Percentiles rank a stretch among this genome's conserved stretches.
Conservation (phyloP, 768 basidiomycete genomes). For the Lactarius hengduanensis region DNA sequence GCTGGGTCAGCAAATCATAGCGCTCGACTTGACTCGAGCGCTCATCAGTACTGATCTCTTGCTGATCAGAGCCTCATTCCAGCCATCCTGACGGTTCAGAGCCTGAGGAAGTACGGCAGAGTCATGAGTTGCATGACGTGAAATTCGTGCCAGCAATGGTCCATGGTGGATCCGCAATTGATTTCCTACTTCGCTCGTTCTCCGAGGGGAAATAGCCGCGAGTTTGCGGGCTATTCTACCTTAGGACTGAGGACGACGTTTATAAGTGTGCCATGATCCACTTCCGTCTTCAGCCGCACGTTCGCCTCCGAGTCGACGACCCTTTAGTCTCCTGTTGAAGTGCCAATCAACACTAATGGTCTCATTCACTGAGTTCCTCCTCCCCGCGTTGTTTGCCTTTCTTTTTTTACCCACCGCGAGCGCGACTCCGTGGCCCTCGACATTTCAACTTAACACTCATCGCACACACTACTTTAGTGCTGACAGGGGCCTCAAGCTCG, state of each 20-base stretch:
- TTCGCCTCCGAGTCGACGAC: neutral
- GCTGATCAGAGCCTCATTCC: too few species aligned
- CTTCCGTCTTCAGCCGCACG: neutral
- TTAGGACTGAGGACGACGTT: neutral
- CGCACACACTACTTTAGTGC: slow-evolving; percentile 29
- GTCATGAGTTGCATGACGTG: too few species aligned
- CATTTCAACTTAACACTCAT: slow-evolving; percentile 30
- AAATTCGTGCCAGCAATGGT: too few species aligned
- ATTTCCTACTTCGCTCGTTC: too few species aligned
- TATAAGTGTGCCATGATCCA: neutral
- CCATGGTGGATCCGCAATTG: too few species aligned
- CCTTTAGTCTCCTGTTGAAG: neutral
- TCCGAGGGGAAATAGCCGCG: too few species aligned
- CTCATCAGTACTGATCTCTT: too few species aligned
- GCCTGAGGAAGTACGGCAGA: too few species aligned
- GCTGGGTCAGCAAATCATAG: too few species aligned
- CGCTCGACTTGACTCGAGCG: too few species aligned
- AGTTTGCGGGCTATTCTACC: too few species aligned
- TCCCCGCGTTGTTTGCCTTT: slow-evolving; percentile 30
- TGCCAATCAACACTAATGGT: slow-evolving; percentile 8
- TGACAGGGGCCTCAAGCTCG: slow-evolving; percentile 23
- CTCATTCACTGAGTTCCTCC: slow-evolving; percentile 29
- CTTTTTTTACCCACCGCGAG: slow-evolving; percentile 25
- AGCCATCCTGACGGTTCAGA: too few species aligned
- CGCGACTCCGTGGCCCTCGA: slow-evolving; percentile 29